Evolutionary conservation across 2,329 filamentous ascomycete genomes (phyloP), one percentile per base, ranked within the genome.

Genomic region (Trichoderma brevicompactum): DNA sequence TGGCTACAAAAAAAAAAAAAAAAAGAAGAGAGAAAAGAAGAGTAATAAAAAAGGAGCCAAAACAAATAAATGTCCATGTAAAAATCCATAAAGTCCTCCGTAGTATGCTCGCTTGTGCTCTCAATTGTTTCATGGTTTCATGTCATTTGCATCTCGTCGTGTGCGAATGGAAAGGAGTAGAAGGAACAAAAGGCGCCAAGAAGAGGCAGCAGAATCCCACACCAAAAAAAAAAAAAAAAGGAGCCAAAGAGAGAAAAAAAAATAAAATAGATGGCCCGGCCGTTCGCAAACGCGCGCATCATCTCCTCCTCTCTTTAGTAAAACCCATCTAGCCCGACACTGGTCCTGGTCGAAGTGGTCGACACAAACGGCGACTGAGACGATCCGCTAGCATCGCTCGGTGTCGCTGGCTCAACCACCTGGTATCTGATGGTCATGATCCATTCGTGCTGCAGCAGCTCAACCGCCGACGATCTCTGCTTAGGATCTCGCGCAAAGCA

Each of bases 401-500:
- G 87, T 23, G 87, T 90, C 55, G 82, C 76, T 12, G 87, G 86
- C 70, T 89, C 87, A 36, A 89, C 86, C 7, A 89, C 86, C 72
- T 88, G 84, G 69, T 81, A 87, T 69, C 87, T 82, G 67, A 89
- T 89, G 41, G 81, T 82, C 81, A 87, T 85, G 69, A 90, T 89
- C 95, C 95, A 99, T 74, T 96, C 92, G 76, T 98, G 94, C 77
- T 97, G 92, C 65, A 99, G 82, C 66, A 99, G 80, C 77, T 98
- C 95, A 1, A 94, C 88, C 1, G 95, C 94, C 38, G 89, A 92
- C 17, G 91, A 89, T 66, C 95, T 83, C 74, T 89, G 89, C 68
- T 83, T 84, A 2, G 95, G 92, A 77, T 98, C 93, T 19, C 91
- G 86, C 66, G 91, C 85, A 74, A 99, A 98, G 81, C 94, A 98